Percentiles rank a stretch among this genome's conserved stretches.
These are phyloP conservation scores for Oldenlandia corymbosa DNA, from an alignment of 257 asterid genomes.

Conservation along the genomic window DNA sequence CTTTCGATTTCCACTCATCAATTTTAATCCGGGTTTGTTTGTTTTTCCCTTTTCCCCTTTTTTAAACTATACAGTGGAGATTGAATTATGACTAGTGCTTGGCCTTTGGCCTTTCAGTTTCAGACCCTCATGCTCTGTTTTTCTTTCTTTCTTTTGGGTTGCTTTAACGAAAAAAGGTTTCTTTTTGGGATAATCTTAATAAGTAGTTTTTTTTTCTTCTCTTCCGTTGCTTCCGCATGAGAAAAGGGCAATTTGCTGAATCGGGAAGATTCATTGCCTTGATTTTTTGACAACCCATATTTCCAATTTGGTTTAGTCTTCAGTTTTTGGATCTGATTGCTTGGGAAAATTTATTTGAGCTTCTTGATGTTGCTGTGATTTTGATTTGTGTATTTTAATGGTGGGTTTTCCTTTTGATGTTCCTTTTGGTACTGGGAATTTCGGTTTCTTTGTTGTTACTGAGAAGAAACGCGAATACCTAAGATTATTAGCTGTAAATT, in stretches of 20 bases:
- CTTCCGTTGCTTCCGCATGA: background rate
- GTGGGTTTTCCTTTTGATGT: conserved; percentile 1
- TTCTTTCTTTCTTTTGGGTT: background rate
- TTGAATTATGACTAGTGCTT: conserved; percentile 1
- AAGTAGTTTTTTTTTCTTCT: background rate
- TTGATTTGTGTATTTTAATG: background rate
- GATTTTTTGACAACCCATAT: background rate
- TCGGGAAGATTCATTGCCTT: background rate
- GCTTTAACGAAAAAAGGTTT: background rate
- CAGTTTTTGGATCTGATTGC: conserved; percentile 15
- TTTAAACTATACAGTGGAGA: background rate
- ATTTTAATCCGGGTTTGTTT: conserved; percentile 13
- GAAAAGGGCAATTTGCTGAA: conserved; percentile 6
- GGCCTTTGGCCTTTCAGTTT: no score
- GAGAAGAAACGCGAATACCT: conserved; percentile 1
- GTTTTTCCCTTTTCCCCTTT: background rate
- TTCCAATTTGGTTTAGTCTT: background rate
- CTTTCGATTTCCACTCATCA: conserved; percentile 10
- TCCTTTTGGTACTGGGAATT: background rate
- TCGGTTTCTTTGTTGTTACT: background rate
- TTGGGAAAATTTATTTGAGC: background rate
- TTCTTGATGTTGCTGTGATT: background rate
- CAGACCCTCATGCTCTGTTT: conserved; percentile 1
- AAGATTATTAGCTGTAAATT: background rate
- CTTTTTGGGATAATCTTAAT: conserved; percentile 1